Evolutionary conservation across 73 alveolate species (phyloP).

Genomic region (Symbiodinium natans): DNA sequence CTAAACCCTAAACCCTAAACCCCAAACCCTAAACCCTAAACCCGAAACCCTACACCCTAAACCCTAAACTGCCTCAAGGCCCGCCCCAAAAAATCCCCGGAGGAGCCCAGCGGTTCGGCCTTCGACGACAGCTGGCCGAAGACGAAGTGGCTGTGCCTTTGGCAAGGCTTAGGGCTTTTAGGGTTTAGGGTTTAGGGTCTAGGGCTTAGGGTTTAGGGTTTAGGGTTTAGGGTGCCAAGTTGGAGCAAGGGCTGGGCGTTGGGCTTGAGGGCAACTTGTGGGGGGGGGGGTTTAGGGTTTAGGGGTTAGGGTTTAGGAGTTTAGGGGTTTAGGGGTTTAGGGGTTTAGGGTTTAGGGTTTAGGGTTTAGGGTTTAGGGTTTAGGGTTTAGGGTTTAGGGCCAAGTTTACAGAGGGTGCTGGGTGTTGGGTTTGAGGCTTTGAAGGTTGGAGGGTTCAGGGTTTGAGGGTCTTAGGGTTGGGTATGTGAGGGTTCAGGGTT

Average conservation of each 20-base stretch:
- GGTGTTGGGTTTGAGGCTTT: neutral
- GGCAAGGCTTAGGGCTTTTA: neutral
- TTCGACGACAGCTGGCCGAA: neutral
- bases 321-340: too few species aligned
- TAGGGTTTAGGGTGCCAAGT: too few species aligned
- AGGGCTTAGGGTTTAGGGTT: neutral
- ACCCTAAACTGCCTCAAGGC: neutral
- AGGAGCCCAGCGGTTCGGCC: slow-evolving; percentile 8
- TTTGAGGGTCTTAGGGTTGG: too few species aligned
- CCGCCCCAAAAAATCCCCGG: neutral
- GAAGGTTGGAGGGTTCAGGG: too few species aligned
- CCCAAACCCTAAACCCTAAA: neutral
- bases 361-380: neutral
- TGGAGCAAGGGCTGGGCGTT: too few species aligned
- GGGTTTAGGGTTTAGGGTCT: neutral
- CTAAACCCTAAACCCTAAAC: neutral
- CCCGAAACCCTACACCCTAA: neutral
- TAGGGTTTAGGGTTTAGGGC: neutral
- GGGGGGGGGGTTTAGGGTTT: too few species aligned
- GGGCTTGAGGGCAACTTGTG: too few species aligned
- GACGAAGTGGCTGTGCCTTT: neutral
- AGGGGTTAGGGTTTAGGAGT: too few species aligned
- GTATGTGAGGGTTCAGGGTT: too few species aligned
- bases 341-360: neutral
- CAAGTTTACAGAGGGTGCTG: neutral